These are phyloP conservation scores for Casaregolazyma suthepensis DNA, from an alignment of 1,139 yeast species.

Conservation along the genomic window DNA sequence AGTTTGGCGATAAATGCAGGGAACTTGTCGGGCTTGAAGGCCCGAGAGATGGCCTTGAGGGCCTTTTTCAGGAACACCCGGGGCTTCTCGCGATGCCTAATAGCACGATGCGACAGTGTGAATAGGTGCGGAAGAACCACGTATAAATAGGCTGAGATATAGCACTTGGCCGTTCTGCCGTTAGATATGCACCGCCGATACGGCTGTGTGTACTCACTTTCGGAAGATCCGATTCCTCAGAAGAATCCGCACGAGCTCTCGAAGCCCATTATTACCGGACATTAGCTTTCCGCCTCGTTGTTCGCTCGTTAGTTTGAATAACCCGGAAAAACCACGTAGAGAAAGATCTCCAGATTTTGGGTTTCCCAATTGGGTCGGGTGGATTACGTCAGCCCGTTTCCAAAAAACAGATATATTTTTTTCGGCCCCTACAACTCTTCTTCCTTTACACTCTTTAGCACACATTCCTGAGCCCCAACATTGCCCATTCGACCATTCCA, in stretches of 20 bases:
- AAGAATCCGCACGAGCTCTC: not conserved
- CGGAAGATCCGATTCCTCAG: constrained; percentile 1
- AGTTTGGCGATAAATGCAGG: constrained; percentile 33
- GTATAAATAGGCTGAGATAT: constrained; percentile 37
- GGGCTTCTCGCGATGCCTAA: constrained; percentile 18
- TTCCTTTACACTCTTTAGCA: not conserved
- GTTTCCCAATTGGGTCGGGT: not conserved
- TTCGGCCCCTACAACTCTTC: not conserved
- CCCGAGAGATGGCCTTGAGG: constrained; percentile 23
- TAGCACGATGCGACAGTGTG: constrained; percentile 22
- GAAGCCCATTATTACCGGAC: not conserved
- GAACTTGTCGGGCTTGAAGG: constrained; percentile 31
- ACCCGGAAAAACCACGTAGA: not conserved
- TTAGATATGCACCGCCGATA: not conserved
- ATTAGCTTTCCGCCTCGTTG: not conserved
- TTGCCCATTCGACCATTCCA: not conserved
- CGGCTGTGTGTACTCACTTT: not conserved
- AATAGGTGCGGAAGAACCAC: constrained; percentile 35
- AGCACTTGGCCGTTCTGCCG: constrained; percentile 29
- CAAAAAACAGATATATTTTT: no score
- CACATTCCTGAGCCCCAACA: not conserved
- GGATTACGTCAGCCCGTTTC: not conserved
- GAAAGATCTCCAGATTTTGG: not conserved
- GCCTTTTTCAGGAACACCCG: constrained; percentile 15
- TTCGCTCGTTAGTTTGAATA: no score